A percentile compares a stretch with the other conserved stretches of the same genome.
Conservation (phyloP, 306 rosid species). For the Prunus persica region DNA sequence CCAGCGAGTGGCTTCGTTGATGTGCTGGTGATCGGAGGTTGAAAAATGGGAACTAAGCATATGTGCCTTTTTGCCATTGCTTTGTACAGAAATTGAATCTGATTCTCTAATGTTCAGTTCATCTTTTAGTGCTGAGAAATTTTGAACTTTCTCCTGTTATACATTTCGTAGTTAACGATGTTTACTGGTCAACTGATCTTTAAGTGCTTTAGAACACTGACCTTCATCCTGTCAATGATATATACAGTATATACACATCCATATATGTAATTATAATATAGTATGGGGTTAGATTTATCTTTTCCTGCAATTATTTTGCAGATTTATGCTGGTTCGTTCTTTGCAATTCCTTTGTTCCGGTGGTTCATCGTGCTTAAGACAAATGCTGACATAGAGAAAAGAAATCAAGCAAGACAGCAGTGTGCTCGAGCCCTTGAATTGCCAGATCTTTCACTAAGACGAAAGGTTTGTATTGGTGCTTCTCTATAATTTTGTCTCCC, state of each 20-base stretch:
- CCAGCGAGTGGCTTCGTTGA: background rate
- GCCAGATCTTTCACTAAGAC: slow-evolving; percentile 78
- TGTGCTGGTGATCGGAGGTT: background rate
- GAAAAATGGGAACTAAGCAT: background rate
- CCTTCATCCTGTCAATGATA: background rate
- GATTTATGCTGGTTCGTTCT: slow-evolving; percentile 98
- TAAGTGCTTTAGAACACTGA: background rate
- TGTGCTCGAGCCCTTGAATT: slow-evolving; percentile 70
- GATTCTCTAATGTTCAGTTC: background rate
- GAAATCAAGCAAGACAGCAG: slow-evolving; percentile 71
- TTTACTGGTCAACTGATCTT: background rate
- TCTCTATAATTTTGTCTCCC: background rate
- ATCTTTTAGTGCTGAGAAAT: background rate
- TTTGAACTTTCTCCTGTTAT: background rate
- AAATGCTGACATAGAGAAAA: slow-evolving; percentile 76
- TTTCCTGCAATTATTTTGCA: slow-evolving; percentile 38
- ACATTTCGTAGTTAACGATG: background rate
- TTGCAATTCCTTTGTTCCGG: slow-evolving; percentile 92
- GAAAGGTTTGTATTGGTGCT: slow-evolving; percentile 53
- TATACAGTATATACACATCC: background rate
- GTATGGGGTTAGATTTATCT: slow-evolving; percentile 14
- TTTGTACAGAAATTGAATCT: background rate
- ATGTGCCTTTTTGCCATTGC: background rate
- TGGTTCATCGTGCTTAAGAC: slow-evolving; percentile 62
- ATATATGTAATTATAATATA: background rate